Conservation (phyloP, 305 asterid species). For the Lippia alba region DNA sequence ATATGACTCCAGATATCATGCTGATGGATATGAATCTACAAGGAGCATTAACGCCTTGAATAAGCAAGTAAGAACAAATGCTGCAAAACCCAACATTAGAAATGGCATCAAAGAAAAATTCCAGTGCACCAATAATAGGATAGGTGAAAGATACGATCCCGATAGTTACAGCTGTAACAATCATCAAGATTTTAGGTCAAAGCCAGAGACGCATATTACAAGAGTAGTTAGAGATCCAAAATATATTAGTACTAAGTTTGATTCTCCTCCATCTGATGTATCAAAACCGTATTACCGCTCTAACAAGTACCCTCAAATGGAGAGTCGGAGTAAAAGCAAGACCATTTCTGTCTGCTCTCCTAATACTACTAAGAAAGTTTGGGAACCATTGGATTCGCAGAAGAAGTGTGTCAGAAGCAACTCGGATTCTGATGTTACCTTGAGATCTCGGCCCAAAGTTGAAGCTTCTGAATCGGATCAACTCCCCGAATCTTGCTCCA, state of each 20-base stretch:
- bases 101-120: slow-evolving; percentile 65
- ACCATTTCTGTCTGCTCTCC: slow-evolving; percentile 45
- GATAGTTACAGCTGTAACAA: slow-evolving; percentile 75
- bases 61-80: slow-evolving; percentile 55
- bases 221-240: slow-evolving; percentile 57
- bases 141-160: slow-evolving; percentile 55
- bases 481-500: slow-evolving; percentile 52
- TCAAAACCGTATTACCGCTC: slow-evolving; percentile 67
- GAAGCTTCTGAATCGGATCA: slow-evolving; percentile 64
- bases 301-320: slow-evolving; percentile 58
- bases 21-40: slow-evolving; percentile 59
- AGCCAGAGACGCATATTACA: slow-evolving; percentile 51
- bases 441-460: slow-evolving; percentile 58
- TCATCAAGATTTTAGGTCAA: slow-evolving; percentile 62
- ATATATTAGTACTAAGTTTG: slow-evolving; percentile 47
- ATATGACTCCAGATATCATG: slow-evolving; percentile 58
- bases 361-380: slow-evolving; percentile 71
- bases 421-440: slow-evolving; percentile 72
- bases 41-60: slow-evolving; percentile 53
- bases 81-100: slow-evolving; percentile 58
- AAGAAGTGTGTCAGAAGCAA: slow-evolving; percentile 73
- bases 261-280: slow-evolving; percentile 57
- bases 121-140: slow-evolving; percentile 55
- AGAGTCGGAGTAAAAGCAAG: slow-evolving; percentile 65
- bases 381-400: slow-evolving; percentile 94